Conservation (phyloP, 495 filamentous ascomycete genomes). For the Rhizodiscina lignyota region DNA sequence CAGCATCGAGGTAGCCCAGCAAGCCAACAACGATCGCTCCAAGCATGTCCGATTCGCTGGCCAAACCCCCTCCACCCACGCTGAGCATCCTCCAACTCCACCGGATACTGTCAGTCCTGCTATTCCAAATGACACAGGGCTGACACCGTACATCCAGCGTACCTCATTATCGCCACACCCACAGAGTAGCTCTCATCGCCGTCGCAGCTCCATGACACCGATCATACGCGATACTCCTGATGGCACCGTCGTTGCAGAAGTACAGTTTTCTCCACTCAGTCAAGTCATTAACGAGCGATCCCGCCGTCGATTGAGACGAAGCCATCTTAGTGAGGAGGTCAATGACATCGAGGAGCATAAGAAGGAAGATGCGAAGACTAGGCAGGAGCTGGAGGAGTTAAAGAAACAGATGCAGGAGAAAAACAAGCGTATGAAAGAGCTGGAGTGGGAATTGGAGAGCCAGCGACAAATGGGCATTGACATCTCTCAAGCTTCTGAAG, state of each 20-base stretch:
- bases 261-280: conserved; percentile 53
- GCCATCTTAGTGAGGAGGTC: conserved; percentile 59
- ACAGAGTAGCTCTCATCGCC: too few species aligned
- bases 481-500: conserved; percentile 8
- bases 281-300: conserved; percentile 53
- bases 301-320: conserved; percentile 52
- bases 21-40: too few species aligned
- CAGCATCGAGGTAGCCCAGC: too few species aligned
- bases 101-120: too few species aligned
- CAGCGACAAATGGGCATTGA: conserved; percentile 16
- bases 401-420: conserved; percentile 10
- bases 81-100: too few species aligned
- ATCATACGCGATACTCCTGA: too few species aligned
- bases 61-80: too few species aligned
- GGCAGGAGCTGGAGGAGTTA: conserved; percentile 9
- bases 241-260: conserved; percentile 16
- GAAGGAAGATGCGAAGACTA: conserved; percentile 8
- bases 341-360: conserved; percentile 34
- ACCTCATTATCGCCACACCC: too few species aligned
- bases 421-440: conserved; percentile 13
- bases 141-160: too few species aligned
- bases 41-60: too few species aligned
- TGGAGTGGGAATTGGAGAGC: conserved; percentile 12
- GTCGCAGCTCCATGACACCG: too few species aligned
- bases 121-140: too few species aligned